Conservation (phyloP, 805 yeast genomes). For the Myxozyma kluyveri region DNA sequence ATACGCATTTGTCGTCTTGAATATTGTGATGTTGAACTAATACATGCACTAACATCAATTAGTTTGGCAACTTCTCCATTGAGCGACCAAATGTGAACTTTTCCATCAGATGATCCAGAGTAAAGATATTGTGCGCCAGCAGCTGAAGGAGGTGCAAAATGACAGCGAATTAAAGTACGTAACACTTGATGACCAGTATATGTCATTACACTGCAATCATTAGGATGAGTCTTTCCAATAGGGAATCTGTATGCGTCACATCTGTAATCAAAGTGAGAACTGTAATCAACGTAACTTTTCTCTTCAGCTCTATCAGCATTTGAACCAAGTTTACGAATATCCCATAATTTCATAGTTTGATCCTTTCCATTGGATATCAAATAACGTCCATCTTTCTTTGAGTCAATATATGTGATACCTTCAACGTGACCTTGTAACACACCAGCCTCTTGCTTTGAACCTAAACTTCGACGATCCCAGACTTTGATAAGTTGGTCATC, state of each 20-base stretch:
- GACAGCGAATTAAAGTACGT: slow-evolving; percentile 34
- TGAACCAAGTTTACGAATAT: slow-evolving; percentile 28
- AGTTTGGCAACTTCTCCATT: slow-evolving; percentile 30
- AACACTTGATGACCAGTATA: slow-evolving; percentile 34
- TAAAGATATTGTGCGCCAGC: slow-evolving; percentile 34
- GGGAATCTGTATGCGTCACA: slow-evolving; percentile 27
- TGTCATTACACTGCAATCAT: slow-evolving; percentile 33
- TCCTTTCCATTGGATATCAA: slow-evolving; percentile 35
- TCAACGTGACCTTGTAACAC: slow-evolving; percentile 35
- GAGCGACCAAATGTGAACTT: slow-evolving; percentile 33
- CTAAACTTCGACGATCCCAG: slow-evolving; percentile 44
- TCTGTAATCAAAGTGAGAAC: slow-evolving; percentile 30
- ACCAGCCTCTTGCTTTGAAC: slow-evolving; percentile 27
- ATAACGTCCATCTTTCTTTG: slow-evolving; percentile 31
- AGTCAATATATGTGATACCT: slow-evolving; percentile 34
- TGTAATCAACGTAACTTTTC: background rate
- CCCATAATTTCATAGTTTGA: slow-evolving; percentile 37
- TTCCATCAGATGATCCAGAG: slow-evolving; percentile 35
- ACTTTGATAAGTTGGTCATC: slow-evolving; percentile 50
- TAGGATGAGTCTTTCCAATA: slow-evolving; percentile 27
- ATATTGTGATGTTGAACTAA: background rate
- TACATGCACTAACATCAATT: slow-evolving; percentile 7
- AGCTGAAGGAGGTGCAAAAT: slow-evolving; percentile 32
- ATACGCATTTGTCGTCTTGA: background rate
- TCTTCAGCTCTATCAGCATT: slow-evolving; percentile 5